Evolutionary conservation across 192 early-diverging fungal genomes (phyloP).

Genomic region (Coemansia sp.): DNA sequence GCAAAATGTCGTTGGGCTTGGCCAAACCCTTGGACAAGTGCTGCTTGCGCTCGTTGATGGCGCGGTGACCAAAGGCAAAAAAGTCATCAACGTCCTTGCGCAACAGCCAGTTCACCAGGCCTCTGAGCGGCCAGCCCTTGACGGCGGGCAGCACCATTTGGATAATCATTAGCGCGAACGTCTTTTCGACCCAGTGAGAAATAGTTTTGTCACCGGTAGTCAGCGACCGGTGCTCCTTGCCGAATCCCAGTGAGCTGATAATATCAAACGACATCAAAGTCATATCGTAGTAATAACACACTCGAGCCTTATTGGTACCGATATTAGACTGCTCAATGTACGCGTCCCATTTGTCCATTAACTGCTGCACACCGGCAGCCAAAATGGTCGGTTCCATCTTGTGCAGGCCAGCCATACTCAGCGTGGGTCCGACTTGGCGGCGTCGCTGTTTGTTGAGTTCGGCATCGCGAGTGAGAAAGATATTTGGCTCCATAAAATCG

Average conservation of each 20-base stretch:
- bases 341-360: slow-evolving; percentile 35
- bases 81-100: slow-evolving; percentile 28
- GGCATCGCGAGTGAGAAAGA: slow-evolving; percentile 35
- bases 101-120: slow-evolving; percentile 1
- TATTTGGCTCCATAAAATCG: slow-evolving; percentile 41
- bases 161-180: slow-evolving; percentile 41
- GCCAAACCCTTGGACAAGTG: slow-evolving; percentile 4
- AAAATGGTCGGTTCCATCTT: slow-evolving; percentile 45
- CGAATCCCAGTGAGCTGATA: slow-evolving; percentile 44
- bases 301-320: background rate
- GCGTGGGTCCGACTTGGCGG: slow-evolving; percentile 36
- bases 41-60: slow-evolving; percentile 27
- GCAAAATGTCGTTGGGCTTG: slow-evolving; percentile 37
- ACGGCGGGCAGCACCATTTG: slow-evolving; percentile 32
- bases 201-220: slow-evolving; percentile 16
- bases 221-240: slow-evolving; percentile 34
- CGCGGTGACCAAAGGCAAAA: slow-evolving; percentile 22
- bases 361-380: slow-evolving; percentile 29
- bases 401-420: slow-evolving; percentile 23
- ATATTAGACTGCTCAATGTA: background rate
- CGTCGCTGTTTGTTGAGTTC: slow-evolving; percentile 45
- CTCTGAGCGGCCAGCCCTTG: slow-evolving; percentile 28
- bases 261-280: slow-evolving; percentile 40
- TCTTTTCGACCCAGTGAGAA: slow-evolving; percentile 36
- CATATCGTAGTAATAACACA: slow-evolving; percentile 35